These are phyloP conservation scores for Elsinoe australis DNA, from an alignment of 2,329 filamentous ascomycete genomes.

Conservation along the genomic window DNA sequence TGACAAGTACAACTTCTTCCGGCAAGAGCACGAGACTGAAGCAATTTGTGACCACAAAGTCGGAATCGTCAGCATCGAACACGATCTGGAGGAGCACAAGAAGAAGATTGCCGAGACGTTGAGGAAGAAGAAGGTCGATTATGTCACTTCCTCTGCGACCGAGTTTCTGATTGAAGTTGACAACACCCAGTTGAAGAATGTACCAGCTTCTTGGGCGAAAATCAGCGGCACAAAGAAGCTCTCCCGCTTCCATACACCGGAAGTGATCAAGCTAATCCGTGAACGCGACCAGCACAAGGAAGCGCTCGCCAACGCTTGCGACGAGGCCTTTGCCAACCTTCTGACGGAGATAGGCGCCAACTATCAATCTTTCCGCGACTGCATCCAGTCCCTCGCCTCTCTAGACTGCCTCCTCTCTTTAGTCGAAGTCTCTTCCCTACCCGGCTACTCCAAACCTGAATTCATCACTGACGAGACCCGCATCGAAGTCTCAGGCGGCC, in stretches of 20 bases:
- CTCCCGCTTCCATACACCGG: constrained; percentile 88
- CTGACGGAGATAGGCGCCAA: constrained; percentile 67
- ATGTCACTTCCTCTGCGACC: constrained; percentile 79
- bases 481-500: constrained; percentile 64
- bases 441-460: constrained; percentile 77
- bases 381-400: constrained; percentile 73
- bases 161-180: constrained; percentile 91
- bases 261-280: constrained; percentile 71
- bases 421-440: constrained; percentile 72
- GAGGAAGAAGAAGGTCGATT: constrained; percentile 63
- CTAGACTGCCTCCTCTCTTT: constrained; percentile 87
- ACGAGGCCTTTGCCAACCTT: constrained; percentile 67
- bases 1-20: constrained; percentile 92
- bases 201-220: constrained; percentile 91
- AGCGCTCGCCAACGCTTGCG: constrained; percentile 82
- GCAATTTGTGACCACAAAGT: constrained; percentile 82
- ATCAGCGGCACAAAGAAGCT: constrained; percentile 90
- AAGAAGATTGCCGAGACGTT: constrained; percentile 63
- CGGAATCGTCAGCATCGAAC: constrained; percentile 87
- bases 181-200: constrained; percentile 72
- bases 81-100: constrained; percentile 74
- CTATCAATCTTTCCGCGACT: constrained; percentile 85
- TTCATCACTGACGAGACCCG: constrained; percentile 53
- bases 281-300: constrained; percentile 95
- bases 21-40: constrained; percentile 78